Evolutionary conservation across 2,329 filamentous ascomycete species (phyloP), one percentile per base, ranked within the genome.

Genomic region (Colletotrichum lupini): DNA sequence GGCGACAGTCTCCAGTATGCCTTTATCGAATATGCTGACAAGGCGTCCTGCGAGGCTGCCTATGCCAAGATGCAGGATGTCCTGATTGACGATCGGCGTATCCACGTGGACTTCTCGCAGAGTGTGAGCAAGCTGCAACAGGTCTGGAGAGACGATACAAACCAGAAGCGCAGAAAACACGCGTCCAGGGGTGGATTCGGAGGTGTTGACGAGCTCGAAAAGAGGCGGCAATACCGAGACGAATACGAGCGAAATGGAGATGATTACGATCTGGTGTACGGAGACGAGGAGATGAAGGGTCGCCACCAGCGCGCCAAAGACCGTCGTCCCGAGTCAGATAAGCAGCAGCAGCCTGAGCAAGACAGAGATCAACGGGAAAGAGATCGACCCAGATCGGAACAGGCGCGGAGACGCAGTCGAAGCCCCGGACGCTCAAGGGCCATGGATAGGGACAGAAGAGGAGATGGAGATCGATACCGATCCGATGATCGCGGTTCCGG

Each of bases 21-120:
- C 1, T 99, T 99, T 77, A 97, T 99, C 79, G 97, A 99, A 81
- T 99, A 96, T 78, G 94, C 96, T 72, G 93, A 97, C 68, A 97
- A 98, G 83, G 91, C 93, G 76, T 94, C 96, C 66, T 98, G 97
- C 81, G 97, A 99, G 83, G 91, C 94, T 65, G 97, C 97, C 3
- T 99, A 98, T 80, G 97, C 97, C 86, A 99, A 99, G 85, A 99
- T 99, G 97, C 95, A 99, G 82, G 95, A 93, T 2, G 96, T 98
- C 1, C 85, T 99, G 68, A 98, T 99, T 76, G 97, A 99, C 79
- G 97, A 99, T 78, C 94, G 98, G 76, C 92, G 97, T 55, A 99
- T 99, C 75, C 97, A 99, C 80, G 97, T 99, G 68, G 97, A 99
- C 84, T 99, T 99, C 83, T 98, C 95, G 12, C 97, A 99, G 85